phyloP scores from a whole-genome alignment of 176 grass and related monocot species.

The Cocos nucifera region DNA sequence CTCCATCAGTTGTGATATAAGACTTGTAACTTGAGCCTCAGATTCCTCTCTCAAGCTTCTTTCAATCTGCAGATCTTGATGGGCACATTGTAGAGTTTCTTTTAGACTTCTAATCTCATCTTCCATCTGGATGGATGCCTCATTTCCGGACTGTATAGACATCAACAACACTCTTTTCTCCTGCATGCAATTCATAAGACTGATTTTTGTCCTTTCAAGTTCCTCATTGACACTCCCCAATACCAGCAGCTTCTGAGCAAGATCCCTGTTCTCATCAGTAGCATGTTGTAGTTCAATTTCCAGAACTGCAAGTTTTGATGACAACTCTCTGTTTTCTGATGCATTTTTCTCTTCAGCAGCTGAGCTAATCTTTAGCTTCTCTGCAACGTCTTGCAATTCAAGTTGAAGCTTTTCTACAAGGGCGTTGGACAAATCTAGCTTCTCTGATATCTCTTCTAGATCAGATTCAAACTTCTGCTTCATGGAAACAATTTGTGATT shows the following conservation, averaged over 20 bases:
- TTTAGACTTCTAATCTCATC: constrained; percentile 47
- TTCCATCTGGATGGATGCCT: constrained; percentile 51
- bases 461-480: constrained; percentile 46
- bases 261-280: constrained; percentile 24
- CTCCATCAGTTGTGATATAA: constrained; percentile 58
- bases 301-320: constrained; percentile 52
- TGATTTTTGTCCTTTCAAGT: constrained; percentile 15
- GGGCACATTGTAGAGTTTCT: constrained; percentile 17
- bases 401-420: constrained; percentile 49
- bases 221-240: constrained; percentile 16
- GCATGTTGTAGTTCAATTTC: constrained; percentile 50
- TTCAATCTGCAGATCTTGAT: constrained; percentile 28
- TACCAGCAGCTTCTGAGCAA: constrained; percentile 22
- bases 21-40: constrained; percentile 49
- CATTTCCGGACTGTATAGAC: constrained; percentile 53
- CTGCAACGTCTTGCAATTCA: constrained; percentile 55
- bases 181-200: constrained; percentile 12
- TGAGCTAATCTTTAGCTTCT: constrained; percentile 48
- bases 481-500: constrained; percentile 33
- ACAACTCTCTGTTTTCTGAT: constrained; percentile 45
- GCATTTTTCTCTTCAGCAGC: constrained; percentile 62
- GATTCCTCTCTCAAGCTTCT: constrained; percentile 45
- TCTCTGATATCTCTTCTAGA: constrained; percentile 42
- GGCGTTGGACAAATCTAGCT: constrained; percentile 46
- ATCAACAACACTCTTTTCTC: constrained; percentile 25